A percentile compares a stretch with the other conserved stretches of the same genome.
These are phyloP conservation scores for Apiospora arundinis DNA, from an alignment of 2,329 filamentous ascomycete genomes.

Conservation along the genomic window DNA sequence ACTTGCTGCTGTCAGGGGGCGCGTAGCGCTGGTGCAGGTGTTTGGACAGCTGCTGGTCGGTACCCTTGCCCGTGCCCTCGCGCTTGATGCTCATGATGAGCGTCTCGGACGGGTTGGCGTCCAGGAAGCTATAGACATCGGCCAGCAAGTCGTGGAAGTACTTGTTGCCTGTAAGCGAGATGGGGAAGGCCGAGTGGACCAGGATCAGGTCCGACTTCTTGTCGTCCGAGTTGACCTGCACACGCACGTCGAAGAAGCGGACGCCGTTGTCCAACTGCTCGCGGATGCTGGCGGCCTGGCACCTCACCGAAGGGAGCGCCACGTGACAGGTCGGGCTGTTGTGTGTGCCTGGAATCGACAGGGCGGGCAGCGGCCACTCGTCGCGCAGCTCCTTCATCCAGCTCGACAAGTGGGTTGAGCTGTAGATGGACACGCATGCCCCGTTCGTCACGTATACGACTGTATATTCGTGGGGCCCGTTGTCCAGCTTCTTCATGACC, in stretches of 20 bases:
- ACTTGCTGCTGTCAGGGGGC: conserved; percentile 56
- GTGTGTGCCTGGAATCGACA: conserved; percentile 95
- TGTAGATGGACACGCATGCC: conserved; percentile 69
- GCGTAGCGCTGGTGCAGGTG: conserved; percentile 79
- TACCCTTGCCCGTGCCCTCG: conserved; percentile 82
- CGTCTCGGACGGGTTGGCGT: conserved; percentile 78
- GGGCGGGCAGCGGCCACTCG: conserved; percentile 74
- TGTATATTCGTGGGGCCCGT: conserved; percentile 62
- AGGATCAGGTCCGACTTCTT: conserved; percentile 74
- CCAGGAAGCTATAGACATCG: conserved; percentile 76
- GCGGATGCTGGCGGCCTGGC: conserved; percentile 79
- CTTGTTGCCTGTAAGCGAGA: conserved; percentile 82
- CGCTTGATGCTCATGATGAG: conserved; percentile 89
- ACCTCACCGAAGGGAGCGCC: conserved; percentile 90
- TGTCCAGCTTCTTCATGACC: conserved; percentile 63
- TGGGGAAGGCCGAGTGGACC: conserved; percentile 89
- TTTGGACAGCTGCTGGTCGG: conserved; percentile 77
- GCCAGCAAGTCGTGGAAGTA: conserved; percentile 77
- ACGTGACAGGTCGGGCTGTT: conserved; percentile 87
- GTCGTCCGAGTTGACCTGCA: conserved; percentile 57
- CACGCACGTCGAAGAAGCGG: conserved; percentile 91
- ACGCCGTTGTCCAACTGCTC: conserved; percentile 89
- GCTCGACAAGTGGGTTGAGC: conserved; percentile 68
- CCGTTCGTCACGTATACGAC: conserved; percentile 67
- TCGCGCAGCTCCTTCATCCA: conserved; percentile 86